These are phyloP conservation scores for Dictyostelium citrinum DNA, from an alignment of 78 protist genomes.

Conservation along the genomic window DNA sequence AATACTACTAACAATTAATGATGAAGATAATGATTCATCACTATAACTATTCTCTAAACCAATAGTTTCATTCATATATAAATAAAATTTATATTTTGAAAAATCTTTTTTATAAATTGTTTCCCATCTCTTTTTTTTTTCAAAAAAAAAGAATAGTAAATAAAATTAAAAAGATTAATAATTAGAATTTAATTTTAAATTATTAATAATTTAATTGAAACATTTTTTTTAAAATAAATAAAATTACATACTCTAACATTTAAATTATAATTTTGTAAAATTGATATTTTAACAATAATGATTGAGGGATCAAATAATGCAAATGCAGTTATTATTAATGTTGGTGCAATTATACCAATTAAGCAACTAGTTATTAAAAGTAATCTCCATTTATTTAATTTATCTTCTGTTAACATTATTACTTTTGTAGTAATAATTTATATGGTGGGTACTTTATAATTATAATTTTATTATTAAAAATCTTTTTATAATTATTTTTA, in stretches of 20 bases:
- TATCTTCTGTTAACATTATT: background rate
- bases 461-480: too few relatives aligned
- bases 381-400: slow-evolving; percentile 55
- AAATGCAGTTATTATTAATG: slow-evolving; percentile 56
- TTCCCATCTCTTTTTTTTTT: slow-evolving; percentile 25
- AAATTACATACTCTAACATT: slow-evolving; percentile 36
- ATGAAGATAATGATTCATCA: background rate
- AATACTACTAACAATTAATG: background rate
- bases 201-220: too few relatives aligned
- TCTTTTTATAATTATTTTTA: background rate
- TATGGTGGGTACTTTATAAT: background rate
- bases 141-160: background rate
- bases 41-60: background rate
- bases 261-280: slow-evolving; percentile 28
- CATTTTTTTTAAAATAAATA: background rate
- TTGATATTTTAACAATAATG: slow-evolving; percentile 28
- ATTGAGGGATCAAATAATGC: slow-evolving; percentile 60
- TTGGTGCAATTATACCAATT: slow-evolving; percentile 54
- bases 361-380: slow-evolving; percentile 41
- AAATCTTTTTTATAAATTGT: slow-evolving; percentile 34
- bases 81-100: background rate
- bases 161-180: background rate
- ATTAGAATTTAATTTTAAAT: too few relatives aligned
- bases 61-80: background rate
- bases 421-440: background rate